Conservation (phyloP, 2,329 filamentous ascomycete genomes). For the Penicillium sp. region DNA sequence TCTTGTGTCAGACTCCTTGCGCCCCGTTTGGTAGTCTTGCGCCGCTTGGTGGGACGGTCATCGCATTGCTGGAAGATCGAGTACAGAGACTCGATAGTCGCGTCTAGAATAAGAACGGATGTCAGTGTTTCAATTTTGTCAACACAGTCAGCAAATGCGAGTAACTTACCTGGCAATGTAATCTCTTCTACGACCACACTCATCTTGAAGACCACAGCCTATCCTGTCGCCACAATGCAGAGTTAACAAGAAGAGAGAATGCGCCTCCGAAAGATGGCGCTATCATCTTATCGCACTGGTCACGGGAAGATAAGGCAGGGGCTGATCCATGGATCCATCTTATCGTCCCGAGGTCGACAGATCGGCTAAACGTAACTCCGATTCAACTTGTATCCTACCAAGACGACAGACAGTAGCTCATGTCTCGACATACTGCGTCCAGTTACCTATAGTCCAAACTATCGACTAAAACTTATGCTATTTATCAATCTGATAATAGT, state of each 20-base stretch:
- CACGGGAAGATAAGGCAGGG: background rate
- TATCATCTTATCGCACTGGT: background rate
- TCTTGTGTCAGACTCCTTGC: slow-evolving; percentile 17
- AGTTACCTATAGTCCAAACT: background rate
- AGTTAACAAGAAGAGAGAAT: background rate
- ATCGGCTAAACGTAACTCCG: background rate
- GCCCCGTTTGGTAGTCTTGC: slow-evolving; percentile 25
- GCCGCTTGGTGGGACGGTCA: slow-evolving; percentile 32
- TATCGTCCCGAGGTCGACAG: background rate
- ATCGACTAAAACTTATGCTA: background rate
- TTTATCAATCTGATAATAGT: background rate
- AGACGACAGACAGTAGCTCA: background rate
- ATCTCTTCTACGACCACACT: slow-evolving; percentile 10
- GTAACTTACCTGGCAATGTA: slow-evolving; percentile 11
- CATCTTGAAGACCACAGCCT: slow-evolving; percentile 12
- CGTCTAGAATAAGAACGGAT: slow-evolving; percentile 15
- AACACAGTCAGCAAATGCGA: background rate
- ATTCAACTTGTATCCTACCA: background rate
- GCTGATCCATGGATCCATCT: background rate
- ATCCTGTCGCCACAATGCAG: background rate
- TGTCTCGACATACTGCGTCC: background rate
- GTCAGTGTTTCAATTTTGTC: slow-evolving; percentile 2
- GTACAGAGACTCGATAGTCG: slow-evolving; percentile 24
- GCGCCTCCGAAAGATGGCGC: background rate
- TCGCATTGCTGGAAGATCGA: slow-evolving; percentile 22